Conservation (phyloP, 257 asterid genomes). For the Solanum habrochaites region DNA sequence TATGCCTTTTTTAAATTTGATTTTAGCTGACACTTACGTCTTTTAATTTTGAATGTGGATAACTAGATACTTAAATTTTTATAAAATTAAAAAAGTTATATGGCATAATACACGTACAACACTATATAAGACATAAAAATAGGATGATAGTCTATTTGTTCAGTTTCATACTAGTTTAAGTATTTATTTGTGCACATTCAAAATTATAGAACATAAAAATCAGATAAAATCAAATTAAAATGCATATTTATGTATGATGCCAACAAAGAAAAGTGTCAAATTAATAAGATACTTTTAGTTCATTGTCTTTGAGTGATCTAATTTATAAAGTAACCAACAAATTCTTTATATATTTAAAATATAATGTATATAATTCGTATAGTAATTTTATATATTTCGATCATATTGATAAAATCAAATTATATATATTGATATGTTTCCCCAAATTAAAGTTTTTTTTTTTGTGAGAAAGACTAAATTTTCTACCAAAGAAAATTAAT, state of each 20-base stretch:
- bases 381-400: no score
- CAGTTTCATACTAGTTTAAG: no score
- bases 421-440: not conserved
- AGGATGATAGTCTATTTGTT: not conserved
- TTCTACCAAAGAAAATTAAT: not conserved
- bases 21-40: no score
- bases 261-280: not conserved
- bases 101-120: not conserved
- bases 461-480: not conserved
- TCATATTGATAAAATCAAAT: not conserved
- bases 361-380: no score
- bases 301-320: not conserved
- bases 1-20: no score
- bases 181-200: accelerated
- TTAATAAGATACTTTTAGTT: not conserved
- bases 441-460: not conserved
- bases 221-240: no score
- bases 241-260: accelerated
- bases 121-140: not conserved
- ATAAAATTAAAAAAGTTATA: accelerated
- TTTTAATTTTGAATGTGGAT: no score
- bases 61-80: no score
- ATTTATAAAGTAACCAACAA: not conserved
- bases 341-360: no score
- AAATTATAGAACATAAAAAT: no score